Evolutionary conservation across 441 rosid species (phyloP).

Genomic region (Aleurites moluccanus): DNA sequence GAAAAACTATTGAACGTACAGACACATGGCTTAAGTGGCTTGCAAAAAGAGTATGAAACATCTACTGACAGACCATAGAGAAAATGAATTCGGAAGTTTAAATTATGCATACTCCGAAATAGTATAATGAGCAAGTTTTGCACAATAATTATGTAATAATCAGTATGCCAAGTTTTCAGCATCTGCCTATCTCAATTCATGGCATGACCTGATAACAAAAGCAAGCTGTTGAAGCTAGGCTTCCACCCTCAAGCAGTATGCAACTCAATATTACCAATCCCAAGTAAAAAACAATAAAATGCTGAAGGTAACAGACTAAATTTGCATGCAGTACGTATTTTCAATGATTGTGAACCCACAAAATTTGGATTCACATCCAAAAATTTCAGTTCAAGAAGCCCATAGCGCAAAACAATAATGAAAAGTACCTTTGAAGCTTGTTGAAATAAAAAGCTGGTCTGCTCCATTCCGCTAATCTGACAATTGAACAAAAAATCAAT

Average conservation of each 20-base stretch:
- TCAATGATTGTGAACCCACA: not conserved
- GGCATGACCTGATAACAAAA: not conserved
- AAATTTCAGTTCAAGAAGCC: constrained; percentile 3
- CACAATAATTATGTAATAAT: not conserved
- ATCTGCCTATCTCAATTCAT: not conserved
- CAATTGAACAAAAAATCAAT: constrained; percentile 24
- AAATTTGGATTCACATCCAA: constrained; percentile 5
- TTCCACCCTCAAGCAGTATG: constrained; percentile 9
- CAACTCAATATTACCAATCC: not conserved
- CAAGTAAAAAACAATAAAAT: no score
- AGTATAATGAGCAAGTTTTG: not conserved
- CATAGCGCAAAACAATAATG: not conserved
- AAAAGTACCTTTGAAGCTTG: constrained; percentile 92
- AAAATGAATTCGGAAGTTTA: constrained; percentile 1
- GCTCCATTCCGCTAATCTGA: constrained; percentile 99
- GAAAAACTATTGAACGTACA: not conserved
- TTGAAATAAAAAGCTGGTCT: constrained; percentile 95
- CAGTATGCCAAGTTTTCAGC: not conserved
- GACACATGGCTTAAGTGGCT: not conserved
- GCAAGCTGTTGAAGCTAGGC: constrained; percentile 1
- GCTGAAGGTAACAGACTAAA: no score
- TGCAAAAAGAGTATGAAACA: constrained; percentile 8
- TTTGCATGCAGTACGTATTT: not conserved
- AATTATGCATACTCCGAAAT: not conserved
- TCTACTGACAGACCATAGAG: constrained; percentile 8